These are phyloP conservation scores for Pseudocercospora eumusae DNA, from an alignment of 2,329 filamentous ascomycete genomes.

Conservation along the genomic window DNA sequence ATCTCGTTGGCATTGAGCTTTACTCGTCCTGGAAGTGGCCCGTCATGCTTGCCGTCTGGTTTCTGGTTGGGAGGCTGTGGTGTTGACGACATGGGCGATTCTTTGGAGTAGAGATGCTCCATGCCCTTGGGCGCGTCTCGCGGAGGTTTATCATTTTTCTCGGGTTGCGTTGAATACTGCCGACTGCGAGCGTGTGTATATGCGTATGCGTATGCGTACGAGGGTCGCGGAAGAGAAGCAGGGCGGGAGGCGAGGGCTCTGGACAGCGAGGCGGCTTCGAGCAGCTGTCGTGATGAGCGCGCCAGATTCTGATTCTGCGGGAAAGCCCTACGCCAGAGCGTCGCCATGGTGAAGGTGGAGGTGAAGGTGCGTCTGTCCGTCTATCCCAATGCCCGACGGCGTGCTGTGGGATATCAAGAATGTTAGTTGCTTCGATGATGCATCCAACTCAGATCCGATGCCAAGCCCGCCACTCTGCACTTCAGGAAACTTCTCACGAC, in stretches of 20 bases:
- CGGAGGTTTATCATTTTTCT: slow-evolving; percentile 36
- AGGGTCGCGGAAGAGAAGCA: slow-evolving; percentile 45
- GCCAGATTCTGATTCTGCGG: slow-evolving; percentile 38
- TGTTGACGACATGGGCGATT: slow-evolving; percentile 42
- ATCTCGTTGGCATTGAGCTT: slow-evolving; percentile 59
- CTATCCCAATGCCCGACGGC: too few species aligned
- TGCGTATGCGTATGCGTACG: slow-evolving; percentile 46
- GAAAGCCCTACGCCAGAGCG: slow-evolving; percentile 37
- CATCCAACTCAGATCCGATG: background rate
- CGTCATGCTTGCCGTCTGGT: slow-evolving; percentile 43
- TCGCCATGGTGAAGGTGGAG: slow-evolving; percentile 39
- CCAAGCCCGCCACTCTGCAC: background rate
- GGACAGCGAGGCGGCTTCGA: slow-evolving; percentile 39
- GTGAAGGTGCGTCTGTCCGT: background rate
- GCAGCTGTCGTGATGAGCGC: slow-evolving; percentile 39
- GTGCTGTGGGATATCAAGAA: too few species aligned
- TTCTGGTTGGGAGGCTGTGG: slow-evolving; percentile 39
- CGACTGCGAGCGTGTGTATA: slow-evolving; percentile 44
- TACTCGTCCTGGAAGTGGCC: slow-evolving; percentile 38
- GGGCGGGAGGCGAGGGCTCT: slow-evolving; percentile 41
- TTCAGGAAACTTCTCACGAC: background rate
- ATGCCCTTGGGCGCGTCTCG: slow-evolving; percentile 44
- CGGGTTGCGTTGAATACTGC: slow-evolving; percentile 48
- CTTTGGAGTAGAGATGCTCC: slow-evolving; percentile 50
- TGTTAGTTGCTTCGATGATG: too few species aligned